These are phyloP conservation scores for Amylocystis lapponica DNA, from an alignment of 768 basidiomycete genomes.

Conservation along the genomic window DNA sequence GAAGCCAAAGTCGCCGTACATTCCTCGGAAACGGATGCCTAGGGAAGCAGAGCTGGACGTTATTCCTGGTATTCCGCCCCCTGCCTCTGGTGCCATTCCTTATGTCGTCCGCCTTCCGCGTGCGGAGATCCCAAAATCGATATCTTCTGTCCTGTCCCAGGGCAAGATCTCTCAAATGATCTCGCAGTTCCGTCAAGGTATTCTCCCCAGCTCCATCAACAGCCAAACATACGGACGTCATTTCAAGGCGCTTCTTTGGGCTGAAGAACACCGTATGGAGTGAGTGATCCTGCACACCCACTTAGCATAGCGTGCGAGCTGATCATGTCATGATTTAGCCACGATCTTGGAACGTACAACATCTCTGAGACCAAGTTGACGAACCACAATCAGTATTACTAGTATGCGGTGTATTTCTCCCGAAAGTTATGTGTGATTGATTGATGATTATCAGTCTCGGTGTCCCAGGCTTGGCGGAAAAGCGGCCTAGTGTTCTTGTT, in stretches of 20 bases:
- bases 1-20: slow-evolving; percentile 40
- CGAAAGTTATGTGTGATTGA: background rate
- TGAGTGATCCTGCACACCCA: slow-evolving; percentile 9
- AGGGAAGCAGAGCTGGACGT: slow-evolving; percentile 15
- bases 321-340: slow-evolving; percentile 15
- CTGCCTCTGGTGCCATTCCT: slow-evolving; percentile 6
- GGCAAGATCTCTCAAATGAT: slow-evolving; percentile 1
- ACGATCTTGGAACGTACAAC: slow-evolving; percentile 27
- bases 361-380: slow-evolving; percentile 10
- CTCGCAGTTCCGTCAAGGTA: background rate
- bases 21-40: slow-evolving; percentile 13
- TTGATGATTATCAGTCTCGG: slow-evolving; percentile 1
- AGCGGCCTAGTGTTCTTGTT: slow-evolving; percentile 7
- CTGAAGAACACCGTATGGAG: slow-evolving; percentile 36
- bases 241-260: slow-evolving; percentile 51
- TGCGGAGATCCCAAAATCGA: slow-evolving; percentile 10
- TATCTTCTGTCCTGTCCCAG: slow-evolving; percentile 4
- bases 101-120: slow-evolving; percentile 14
- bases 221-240: slow-evolving; percentile 36
- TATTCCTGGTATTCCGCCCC: slow-evolving; percentile 24
- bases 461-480: slow-evolving; percentile 15
- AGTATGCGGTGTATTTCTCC: slow-evolving; percentile 2
- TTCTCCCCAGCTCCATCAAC: slow-evolving; percentile 37
- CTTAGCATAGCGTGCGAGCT: background rate
- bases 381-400: slow-evolving; percentile 4